Evolutionary conservation across 2,329 filamentous ascomycete genomes (phyloP), one percentile per base, ranked within the genome.

Genomic region (Fusarium circinatum): DNA sequence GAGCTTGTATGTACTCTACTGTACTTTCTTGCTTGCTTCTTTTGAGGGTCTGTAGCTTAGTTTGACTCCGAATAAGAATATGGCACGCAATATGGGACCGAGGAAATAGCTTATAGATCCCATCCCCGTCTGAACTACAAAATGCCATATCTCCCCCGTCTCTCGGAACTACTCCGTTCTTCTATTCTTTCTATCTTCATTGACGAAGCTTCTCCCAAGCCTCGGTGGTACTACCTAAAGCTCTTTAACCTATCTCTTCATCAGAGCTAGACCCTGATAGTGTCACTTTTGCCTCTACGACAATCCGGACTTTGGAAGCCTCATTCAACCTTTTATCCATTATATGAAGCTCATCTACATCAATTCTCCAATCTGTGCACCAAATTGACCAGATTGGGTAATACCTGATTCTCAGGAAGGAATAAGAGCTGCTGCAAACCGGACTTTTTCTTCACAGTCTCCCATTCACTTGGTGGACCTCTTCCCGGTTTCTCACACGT

Each of bases 111-210:
- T 65, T 76, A 73, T 77, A 78, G 75, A 75, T 68, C 71, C 52
- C 65, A 62, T 73, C 55, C 69, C 62, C 67, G 57, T 71, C 60
- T 65, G 55, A 72, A 77, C 73, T 78, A 78, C 76, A 78, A 77
- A 78, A 76, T 73, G 73, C 68, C 67, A 70, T 75, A 66, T 63
- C 62, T 71, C 71, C 76, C 75, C 75, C 68, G 49, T 64, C 60
- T 61, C 45, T 74, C 45, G 63, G 62, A 67, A 51, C 60, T 39
- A 61, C 52, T 65, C 72, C 64, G 55, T 65, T 54, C 59, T 62
- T 60, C 68, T 70, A 62, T 60, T 60, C 68, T 71, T 65, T 45
- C 56, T 65, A 71, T 74, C 41, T 48, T 65, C 63, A 60, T 75
- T 48, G 68, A 65, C 69, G 60, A 68, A 68, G 65, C 61, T 70